Evolutionary conservation across 352 stramenopile species (phyloP), one percentile per base, ranked within the genome.

Genomic region (Phytophthora cactorum): DNA sequence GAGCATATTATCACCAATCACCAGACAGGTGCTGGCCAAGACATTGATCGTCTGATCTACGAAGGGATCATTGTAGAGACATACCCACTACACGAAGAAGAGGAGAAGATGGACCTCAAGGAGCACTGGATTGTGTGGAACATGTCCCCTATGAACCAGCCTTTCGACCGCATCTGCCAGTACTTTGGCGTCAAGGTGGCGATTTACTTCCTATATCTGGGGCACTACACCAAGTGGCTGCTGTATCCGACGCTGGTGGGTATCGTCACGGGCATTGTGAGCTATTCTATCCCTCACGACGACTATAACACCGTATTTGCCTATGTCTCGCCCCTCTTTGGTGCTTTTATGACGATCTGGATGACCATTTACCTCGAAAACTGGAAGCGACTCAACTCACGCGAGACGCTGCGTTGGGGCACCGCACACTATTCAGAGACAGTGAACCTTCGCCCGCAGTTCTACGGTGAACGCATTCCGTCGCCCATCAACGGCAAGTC

Each of bases 181-280:
- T 95, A 95, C 69, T 95, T 93, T 72, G 87, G 87, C 52, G 85
- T 90, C 61, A 91, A 99, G 73, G 92, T 99, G 58, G 92, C 92
- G 22, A 97, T 99, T 59, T 99, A 99, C 79, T 99, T 99, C 72
- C 77, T 98, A 36, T 99, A 97, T 87, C 65, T 99, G 25, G 94
- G 98, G 12, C 95, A 99, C 76, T 98, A 96, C 74, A 98, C 96
- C 39, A 94, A 95, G 59, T 98, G 97, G 85, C 80, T 99, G 29
- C 68, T 98, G n/a, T 97, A 97, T 56, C 88, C 97, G 22, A 95
- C 91, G 41, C 56, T 98, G 17, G 66, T 98, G 45, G 97, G 96
- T 3, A 77, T 95, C 44, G 58, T 98, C 32, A 91, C 97, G 31
- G 94, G 95, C 14, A 86, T 97, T 14, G 70, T 91, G 38, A 83